Evolutionary conservation across 495 filamentous ascomycete genomes (phyloP).

Genomic region (Corynascus novoguineensis): DNA sequence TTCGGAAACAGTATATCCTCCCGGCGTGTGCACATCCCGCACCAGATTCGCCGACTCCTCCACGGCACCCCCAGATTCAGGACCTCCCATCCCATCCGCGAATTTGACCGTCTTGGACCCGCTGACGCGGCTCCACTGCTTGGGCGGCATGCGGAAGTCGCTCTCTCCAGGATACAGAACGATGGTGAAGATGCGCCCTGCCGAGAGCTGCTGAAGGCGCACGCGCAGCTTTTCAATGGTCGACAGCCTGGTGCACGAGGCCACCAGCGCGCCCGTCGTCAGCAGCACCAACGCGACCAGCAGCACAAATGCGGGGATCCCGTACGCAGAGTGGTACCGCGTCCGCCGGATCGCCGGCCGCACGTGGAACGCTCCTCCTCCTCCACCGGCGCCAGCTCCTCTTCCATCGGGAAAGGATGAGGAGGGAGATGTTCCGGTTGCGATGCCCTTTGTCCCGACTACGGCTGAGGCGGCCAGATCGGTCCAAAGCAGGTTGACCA

Average conservation of each 20-base stretch:
- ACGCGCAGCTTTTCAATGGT: conserved; percentile 10
- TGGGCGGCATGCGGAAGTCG: background rate
- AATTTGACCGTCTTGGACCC: conserved; percentile 2
- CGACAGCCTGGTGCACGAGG: background rate
- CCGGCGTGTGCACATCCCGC: background rate
- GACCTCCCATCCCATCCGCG: background rate
- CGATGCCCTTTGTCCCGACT: conserved; percentile 25
- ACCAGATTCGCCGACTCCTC: background rate
- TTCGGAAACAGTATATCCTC: background rate
- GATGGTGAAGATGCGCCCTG: conserved; percentile 25
- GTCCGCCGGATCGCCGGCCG: conserved; percentile 23
- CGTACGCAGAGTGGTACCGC: conserved; percentile 31
- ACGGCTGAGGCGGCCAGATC: conserved; percentile 36
- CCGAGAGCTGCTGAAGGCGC: conserved; percentile 19
- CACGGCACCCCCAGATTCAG: background rate
- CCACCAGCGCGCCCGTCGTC: conserved; percentile 4
- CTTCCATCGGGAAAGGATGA: conserved; percentile 6
- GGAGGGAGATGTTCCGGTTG: no score
- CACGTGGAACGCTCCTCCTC: conserved; percentile 26
- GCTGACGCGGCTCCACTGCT: conserved; percentile 15
- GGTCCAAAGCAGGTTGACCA: conserved; percentile 41
- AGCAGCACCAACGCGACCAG: conserved; percentile 11
- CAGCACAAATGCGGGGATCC: conserved; percentile 33
- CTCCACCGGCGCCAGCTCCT: background rate
- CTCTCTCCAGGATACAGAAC: conserved; percentile 20